Percentiles rank a stretch among this genome's conserved stretches.
phyloP scores from a whole-genome alignment of 2,329 filamentous ascomycete species.

The Macrophomina pseudophaseolina region DNA sequence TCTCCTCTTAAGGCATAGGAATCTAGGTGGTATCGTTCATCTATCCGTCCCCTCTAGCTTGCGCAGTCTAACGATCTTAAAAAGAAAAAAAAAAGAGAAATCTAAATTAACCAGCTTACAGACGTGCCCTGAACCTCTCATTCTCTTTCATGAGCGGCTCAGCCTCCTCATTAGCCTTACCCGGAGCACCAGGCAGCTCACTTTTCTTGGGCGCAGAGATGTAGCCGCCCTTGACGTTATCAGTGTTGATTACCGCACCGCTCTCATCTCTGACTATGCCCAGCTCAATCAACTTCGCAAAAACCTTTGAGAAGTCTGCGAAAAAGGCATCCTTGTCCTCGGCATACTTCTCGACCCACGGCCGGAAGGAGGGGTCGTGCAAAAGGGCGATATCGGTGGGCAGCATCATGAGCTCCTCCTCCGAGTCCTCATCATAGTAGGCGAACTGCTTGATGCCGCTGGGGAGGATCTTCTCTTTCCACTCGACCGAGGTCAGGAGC shows the following conservation, averaged over 20 bases:
- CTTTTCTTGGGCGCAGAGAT: constrained; percentile 63
- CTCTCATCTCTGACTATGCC: constrained; percentile 62
- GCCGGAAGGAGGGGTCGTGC: constrained; percentile 58
- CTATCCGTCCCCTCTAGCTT: not conserved
- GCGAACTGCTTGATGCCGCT: constrained; percentile 64
- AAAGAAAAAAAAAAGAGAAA: not conserved
- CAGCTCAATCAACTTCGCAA: constrained; percentile 65
- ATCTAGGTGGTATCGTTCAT: constrained; percentile 24
- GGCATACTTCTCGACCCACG: constrained; percentile 65
- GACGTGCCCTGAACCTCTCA: constrained; percentile 45
- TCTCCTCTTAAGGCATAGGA: not conserved
- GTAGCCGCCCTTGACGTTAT: constrained; percentile 64
- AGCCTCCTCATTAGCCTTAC: constrained; percentile 47
- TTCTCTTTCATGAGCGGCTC: constrained; percentile 49
- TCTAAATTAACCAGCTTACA: constrained; percentile 36
- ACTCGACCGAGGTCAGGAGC: constrained; percentile 57
- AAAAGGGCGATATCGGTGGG: constrained; percentile 67
- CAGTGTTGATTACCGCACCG: constrained; percentile 60
- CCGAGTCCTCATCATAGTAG: constrained; percentile 62
- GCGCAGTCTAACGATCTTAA: not conserved
- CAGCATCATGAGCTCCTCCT: constrained; percentile 68
- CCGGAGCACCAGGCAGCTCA: constrained; percentile 40
- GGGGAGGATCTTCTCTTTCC: constrained; percentile 59
- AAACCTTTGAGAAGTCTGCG: constrained; percentile 62
- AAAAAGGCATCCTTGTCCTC: constrained; percentile 67